phyloP scores from a whole-genome alignment of 2,329 filamentous ascomycete genomes.

The Nemania sp. region DNA sequence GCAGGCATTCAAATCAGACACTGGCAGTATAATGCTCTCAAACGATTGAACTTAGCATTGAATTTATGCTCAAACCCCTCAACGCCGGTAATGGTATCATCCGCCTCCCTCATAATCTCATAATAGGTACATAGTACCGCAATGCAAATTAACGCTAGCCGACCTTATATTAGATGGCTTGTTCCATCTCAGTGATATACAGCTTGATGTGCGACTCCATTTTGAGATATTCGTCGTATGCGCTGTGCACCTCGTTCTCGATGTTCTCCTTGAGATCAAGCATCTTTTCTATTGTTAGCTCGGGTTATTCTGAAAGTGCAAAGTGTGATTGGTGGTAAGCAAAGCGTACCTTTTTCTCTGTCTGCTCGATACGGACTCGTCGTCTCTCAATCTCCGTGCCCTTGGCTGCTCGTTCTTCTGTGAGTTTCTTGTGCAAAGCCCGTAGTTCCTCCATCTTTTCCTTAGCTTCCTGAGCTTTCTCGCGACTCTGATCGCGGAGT shows the following conservation, averaged over 20 bases:
- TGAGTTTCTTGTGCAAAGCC: conserved; percentile 81
- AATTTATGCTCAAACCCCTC: conserved; percentile 32
- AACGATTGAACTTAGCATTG: neutral
- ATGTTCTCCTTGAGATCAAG: conserved; percentile 97
- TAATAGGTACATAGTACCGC: conserved; percentile 35
- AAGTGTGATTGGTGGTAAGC: conserved; percentile 17
- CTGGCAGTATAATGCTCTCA: neutral
- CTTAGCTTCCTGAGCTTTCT: conserved; percentile 84
- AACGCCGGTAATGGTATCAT: conserved; percentile 60
- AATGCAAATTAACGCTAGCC: conserved; percentile 25
- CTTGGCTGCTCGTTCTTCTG: conserved; percentile 87
- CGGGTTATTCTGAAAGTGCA: conserved; percentile 3
- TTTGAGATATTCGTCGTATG: conserved; percentile 95
- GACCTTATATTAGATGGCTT: conserved; percentile 69
- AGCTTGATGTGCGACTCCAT: conserved; percentile 97
- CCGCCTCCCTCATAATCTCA: conserved; percentile 49
- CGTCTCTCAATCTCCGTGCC: conserved; percentile 91
- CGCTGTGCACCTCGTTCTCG: conserved; percentile 89
- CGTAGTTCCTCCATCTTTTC: conserved; percentile 91
- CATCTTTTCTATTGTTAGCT: conserved; percentile 73
- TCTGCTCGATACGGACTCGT: conserved; percentile 95
- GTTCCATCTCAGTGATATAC: conserved; percentile 99
- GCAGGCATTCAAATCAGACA: conserved; percentile 13
- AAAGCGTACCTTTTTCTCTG: conserved; percentile 89
- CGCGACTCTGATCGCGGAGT: conserved; percentile 80